Evolutionary conservation across 2,329 filamentous ascomycete genomes (phyloP).

Genomic region (Pseudogymnoascus sp.): DNA sequence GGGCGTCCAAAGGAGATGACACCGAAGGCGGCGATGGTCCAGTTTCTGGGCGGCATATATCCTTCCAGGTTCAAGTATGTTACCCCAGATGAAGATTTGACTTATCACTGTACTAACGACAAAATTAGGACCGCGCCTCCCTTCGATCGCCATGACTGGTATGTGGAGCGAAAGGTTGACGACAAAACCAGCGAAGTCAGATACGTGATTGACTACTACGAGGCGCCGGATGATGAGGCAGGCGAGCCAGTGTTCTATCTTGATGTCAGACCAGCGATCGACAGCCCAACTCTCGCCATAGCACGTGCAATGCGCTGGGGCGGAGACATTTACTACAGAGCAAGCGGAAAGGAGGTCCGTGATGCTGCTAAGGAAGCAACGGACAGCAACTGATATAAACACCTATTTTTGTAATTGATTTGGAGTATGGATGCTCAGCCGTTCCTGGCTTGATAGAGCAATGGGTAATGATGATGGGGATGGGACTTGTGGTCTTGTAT

Average conservation of each 20-base stretch:
- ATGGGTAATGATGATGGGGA: background rate
- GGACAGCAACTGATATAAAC: slow-evolving; percentile 3
- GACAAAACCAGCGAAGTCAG: slow-evolving; percentile 68
- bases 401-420: background rate
- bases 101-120: slow-evolving; percentile 11
- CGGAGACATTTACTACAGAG: slow-evolving; percentile 77
- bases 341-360: slow-evolving; percentile 23
- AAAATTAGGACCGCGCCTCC: slow-evolving; percentile 62
- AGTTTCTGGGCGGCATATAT: slow-evolving; percentile 69
- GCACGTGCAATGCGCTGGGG: slow-evolving; percentile 85
- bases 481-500: background rate
- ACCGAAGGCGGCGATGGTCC: slow-evolving; percentile 79
- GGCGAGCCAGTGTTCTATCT: slow-evolving; percentile 94
- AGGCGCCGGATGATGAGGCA: slow-evolving; percentile 63
- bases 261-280: slow-evolving; percentile 82
- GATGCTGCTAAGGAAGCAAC: slow-evolving; percentile 13
- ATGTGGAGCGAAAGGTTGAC: slow-evolving; percentile 62
- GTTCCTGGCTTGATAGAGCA: background rate
- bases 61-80: slow-evolving; percentile 69
- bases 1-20: slow-evolving; percentile 83
- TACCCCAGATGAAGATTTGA: background rate
- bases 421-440: slow-evolving; percentile 1
- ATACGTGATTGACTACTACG: slow-evolving; percentile 97
- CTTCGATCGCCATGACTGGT: slow-evolving; percentile 98
- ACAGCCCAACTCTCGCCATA: slow-evolving; percentile 67